Evolutionary conservation across 176 grass and related monocot species (phyloP).

Genomic region (Saccharum spontaneum): DNA sequence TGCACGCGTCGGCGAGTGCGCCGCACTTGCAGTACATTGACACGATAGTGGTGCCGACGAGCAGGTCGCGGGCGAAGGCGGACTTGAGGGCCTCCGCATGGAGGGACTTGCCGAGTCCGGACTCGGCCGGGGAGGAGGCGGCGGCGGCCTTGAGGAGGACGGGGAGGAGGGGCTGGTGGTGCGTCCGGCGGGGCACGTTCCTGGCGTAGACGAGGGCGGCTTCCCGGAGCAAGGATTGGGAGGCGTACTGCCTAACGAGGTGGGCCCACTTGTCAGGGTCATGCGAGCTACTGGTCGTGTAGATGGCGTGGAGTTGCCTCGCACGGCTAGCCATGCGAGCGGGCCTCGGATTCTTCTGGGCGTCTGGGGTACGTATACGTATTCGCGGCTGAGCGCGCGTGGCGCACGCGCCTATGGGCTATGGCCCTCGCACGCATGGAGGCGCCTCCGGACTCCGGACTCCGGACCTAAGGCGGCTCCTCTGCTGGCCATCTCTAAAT

Average conservation of each 20-base stretch:
- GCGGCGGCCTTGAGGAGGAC: constrained; percentile 57
- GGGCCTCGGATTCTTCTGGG: not conserved
- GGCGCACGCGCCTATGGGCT: no score
- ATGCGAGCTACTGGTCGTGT: not conserved
- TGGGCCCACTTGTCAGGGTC: constrained; percentile 32
- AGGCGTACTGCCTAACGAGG: constrained; percentile 44
- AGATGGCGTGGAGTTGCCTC: constrained; percentile 47
- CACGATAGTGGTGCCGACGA: constrained; percentile 58
- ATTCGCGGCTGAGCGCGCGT: no score
- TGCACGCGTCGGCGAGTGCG: constrained; percentile 17
- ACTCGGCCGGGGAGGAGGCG: not conserved
- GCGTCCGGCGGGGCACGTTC: constrained; percentile 36
- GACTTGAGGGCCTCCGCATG: constrained; percentile 51
- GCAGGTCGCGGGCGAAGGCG: constrained; percentile 20
- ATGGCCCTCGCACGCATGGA: no score
- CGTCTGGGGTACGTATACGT: no score
- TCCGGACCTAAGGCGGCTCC: no score
- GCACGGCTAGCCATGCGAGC: constrained; percentile 22
- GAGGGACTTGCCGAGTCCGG: constrained; percentile 33
- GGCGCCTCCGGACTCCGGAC: no score
- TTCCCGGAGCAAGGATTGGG: constrained; percentile 29
- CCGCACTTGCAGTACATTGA: constrained; percentile 57
- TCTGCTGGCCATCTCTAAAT: no score
- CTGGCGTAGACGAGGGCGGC: constrained; percentile 44
- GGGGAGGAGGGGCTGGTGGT: constrained; percentile 47